Base-by-base conservation (phyloP, 805 yeast genomes). In the Torulaspora maleeae region DNA sequence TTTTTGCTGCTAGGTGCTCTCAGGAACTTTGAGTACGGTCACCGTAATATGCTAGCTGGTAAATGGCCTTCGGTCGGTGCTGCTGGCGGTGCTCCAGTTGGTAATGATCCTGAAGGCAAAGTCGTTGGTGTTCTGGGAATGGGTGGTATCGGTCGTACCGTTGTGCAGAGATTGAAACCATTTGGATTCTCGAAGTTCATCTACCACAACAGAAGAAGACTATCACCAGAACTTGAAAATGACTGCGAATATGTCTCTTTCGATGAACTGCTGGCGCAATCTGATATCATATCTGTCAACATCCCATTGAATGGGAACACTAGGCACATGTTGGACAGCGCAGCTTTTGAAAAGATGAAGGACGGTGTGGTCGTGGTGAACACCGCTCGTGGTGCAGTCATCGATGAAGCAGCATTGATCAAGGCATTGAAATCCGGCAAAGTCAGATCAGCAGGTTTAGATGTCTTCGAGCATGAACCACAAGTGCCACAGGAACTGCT, bases 81-180 rank as follows among this genome's bases (percentile, higher is more conserved):
- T 28, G 84, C 82, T 2, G 76, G 81, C 17, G 87, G 85, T 19
- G 67, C 82, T 1, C 75, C 80, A 6, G 66, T 79, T 38, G 95
- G 95, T 6, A 76, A 76, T 58, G 90, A 83, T 58, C 95, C 95
- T 13, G 79, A 73, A 50, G 87, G 86, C 7, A 82, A 83, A 59
- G 73, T 73, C 15, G 82, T 88, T 17, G 96, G 96, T 39, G 80
- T 88, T 44, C 70, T 84, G 42, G 96, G 96, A 12, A 75, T 88
- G 78, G 96, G 96, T 27, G 95, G 95, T 28, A 87, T 88, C 66
- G 96, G 96, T 38, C 78, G 89, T 47, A 85, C 86, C 25, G 80
- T 88, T 42, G 74, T 87, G 43, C 78, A 80, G 52, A 76, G 91
- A 55, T 72, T 86, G 50, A 66, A 68, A 52, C 90, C 91, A 7